These are phyloP conservation scores for Tylopilus rubrobrunneus DNA, from an alignment of 768 basidiomycete genomes.

Conservation along the genomic window DNA sequence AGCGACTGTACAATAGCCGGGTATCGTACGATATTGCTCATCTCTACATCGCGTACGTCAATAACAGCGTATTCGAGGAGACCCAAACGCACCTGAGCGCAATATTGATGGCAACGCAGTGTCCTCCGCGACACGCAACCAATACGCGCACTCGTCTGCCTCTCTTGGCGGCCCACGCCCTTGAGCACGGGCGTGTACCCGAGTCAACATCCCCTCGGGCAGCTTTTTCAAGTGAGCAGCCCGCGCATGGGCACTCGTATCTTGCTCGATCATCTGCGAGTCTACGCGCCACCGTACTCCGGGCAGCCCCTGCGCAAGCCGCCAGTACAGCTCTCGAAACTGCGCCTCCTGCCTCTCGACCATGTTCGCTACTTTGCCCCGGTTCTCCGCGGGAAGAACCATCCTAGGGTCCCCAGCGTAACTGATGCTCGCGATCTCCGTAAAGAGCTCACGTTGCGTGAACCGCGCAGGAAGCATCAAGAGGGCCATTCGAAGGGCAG, in stretches of 20 bases:
- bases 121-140: constrained; percentile 68
- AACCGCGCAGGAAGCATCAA: constrained; percentile 83
- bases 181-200: constrained; percentile 42
- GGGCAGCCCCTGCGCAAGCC: constrained; percentile 71
- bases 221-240: constrained; percentile 76
- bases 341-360: constrained; percentile 77
- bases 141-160: constrained; percentile 72
- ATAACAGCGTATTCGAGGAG: background rate
- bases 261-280: constrained; percentile 63
- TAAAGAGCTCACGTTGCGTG: constrained; percentile 77
- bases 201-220: constrained; percentile 59
- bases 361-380: constrained; percentile 91
- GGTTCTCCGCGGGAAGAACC: constrained; percentile 92
- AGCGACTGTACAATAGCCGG: constrained; percentile 82
- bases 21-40: constrained; percentile 70
- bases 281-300: constrained; percentile 70
- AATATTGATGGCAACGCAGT: constrained; percentile 51
- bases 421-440: constrained; percentile 78
- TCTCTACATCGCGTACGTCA: constrained; percentile 44
- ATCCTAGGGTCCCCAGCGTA: constrained; percentile 93
- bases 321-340: constrained; percentile 85
- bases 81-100: constrained; percentile 42
- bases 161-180: constrained; percentile 39
- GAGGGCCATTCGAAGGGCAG: constrained; percentile 86
- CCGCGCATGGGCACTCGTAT: constrained; percentile 61